A percentile compares a stretch with the other conserved stretches of the same genome.
Conservation (phyloP, 345 rosid species). For the Arabidopsis suecica region DNA sequence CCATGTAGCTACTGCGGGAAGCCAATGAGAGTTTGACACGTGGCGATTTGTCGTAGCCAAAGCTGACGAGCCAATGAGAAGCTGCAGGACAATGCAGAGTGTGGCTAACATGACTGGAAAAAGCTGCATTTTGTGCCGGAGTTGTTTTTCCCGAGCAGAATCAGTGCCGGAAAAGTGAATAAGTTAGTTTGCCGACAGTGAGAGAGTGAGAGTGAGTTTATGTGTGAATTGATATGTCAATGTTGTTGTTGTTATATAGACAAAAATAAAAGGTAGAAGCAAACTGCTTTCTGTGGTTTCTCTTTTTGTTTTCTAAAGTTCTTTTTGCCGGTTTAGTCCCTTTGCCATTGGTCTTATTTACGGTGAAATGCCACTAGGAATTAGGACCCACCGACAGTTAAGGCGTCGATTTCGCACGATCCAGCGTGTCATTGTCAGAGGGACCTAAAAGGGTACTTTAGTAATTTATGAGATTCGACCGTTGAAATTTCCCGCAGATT, state of each 20-base stretch:
- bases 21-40: slow-evolving; percentile 63
- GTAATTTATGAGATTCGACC: slow-evolving; percentile 36
- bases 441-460: slow-evolving; percentile 45
- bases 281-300: slow-evolving; percentile 42
- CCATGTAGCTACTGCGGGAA: slow-evolving; percentile 96
- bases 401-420: slow-evolving; percentile 72
- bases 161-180: background rate
- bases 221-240: slow-evolving; percentile 32
- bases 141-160: slow-evolving; percentile 27
- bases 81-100: slow-evolving; percentile 37
- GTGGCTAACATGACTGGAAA: slow-evolving; percentile 20
- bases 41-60: slow-evolving; percentile 4
- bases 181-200: slow-evolving; percentile 42
- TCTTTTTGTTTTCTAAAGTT: slow-evolving; percentile 12
- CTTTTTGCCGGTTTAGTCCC: slow-evolving; percentile 20
- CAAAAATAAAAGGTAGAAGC: background rate
- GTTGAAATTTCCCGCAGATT: slow-evolving; percentile 37
- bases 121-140: slow-evolving; percentile 44
- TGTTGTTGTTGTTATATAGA: slow-evolving; percentile 40
- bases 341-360: slow-evolving; percentile 47
- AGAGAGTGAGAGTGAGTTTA: slow-evolving; percentile 31
- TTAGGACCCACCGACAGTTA: slow-evolving; percentile 67
- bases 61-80: slow-evolving; percentile 20
- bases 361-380: slow-evolving; percentile 50
- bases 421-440: slow-evolving; percentile 41